A percentile compares a stretch with the other conserved stretches of the same genome.
Evolutionary conservation across 257 asterid species (phyloP).

Genomic region (Leptodermis oblonga): DNA sequence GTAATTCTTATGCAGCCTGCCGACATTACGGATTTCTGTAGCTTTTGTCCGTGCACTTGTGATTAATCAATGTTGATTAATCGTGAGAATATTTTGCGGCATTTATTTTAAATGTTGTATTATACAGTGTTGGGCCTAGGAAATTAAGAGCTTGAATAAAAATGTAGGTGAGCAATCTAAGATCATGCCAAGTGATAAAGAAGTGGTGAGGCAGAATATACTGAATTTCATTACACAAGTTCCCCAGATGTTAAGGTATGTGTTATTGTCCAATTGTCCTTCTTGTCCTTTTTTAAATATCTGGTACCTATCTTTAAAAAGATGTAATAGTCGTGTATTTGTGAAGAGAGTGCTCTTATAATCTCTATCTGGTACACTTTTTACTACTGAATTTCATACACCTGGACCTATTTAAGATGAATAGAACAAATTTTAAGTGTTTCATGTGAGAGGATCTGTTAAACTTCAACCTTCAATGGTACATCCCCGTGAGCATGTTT

Average conservation of each 20-base stretch:
- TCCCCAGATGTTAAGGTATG: slow-evolving; percentile 86
- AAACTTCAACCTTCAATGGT: too few species aligned
- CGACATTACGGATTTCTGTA: background rate
- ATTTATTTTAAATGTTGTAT: background rate
- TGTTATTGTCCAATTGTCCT: background rate
- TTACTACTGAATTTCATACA: background rate
- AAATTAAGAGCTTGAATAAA: slow-evolving; percentile 16
- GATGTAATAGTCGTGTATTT: background rate
- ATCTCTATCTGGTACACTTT: background rate
- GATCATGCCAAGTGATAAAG: slow-evolving; percentile 80
- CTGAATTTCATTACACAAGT: slow-evolving; percentile 71
- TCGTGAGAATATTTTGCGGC: background rate
- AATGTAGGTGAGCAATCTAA: slow-evolving; percentile 71
- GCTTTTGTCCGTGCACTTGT: background rate
- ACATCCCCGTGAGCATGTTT: background rate
- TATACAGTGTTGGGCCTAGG: background rate
- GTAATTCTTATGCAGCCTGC: slow-evolving; percentile 21
- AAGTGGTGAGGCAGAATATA: slow-evolving; percentile 81
- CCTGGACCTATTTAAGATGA: background rate
- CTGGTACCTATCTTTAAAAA: background rate
- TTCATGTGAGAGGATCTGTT: too few species aligned
- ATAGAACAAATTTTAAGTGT: too few species aligned
- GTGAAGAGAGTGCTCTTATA: background rate
- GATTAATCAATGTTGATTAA: background rate
- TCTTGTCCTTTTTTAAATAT: background rate